These are phyloP conservation scores for Sporothrix phasma DNA, from an alignment of 2,329 filamentous ascomycete species.

Conservation along the genomic window DNA sequence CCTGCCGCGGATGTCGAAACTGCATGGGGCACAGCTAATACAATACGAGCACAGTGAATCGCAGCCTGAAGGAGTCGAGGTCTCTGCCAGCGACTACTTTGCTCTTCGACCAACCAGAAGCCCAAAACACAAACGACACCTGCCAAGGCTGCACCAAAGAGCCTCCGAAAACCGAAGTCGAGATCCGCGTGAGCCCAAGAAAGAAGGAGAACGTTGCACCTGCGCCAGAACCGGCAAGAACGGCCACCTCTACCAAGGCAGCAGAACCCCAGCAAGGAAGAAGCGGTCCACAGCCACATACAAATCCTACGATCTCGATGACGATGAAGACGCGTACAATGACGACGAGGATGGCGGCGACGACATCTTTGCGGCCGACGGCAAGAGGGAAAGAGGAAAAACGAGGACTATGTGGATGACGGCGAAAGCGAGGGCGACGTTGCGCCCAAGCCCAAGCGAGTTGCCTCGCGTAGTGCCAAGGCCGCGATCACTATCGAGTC, in stretches of 20 bases:
- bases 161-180: conserved; percentile 32
- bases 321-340: conserved; percentile 48
- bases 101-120: conserved; percentile 35
- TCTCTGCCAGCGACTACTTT: conserved; percentile 50
- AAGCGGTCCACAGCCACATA: conserved; percentile 34
- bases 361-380: conserved; percentile 73
- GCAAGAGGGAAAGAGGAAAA: conserved; percentile 56
- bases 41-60: conserved; percentile 25
- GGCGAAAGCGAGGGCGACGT: conserved; percentile 55
- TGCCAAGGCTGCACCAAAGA: conserved; percentile 33
- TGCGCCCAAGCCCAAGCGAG: conserved; percentile 48
- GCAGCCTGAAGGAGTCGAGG: conserved; percentile 39
- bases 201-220: conserved; percentile 28
- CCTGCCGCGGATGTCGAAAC: background rate
- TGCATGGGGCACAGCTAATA: background rate
- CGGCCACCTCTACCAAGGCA: conserved; percentile 18
- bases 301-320: conserved; percentile 33
- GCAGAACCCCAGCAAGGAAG: conserved; percentile 27
- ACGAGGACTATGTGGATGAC: conserved; percentile 66
- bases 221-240: conserved; percentile 20
- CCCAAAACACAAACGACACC: conserved; percentile 30
- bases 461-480: conserved; percentile 36
- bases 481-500: conserved; percentile 26
- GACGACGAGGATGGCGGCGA: conserved; percentile 65
- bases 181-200: conserved; percentile 45